Evolutionary conservation across 1,284 basidiomycete genomes (phyloP).

Genomic region (Malassezia sp.): DNA sequence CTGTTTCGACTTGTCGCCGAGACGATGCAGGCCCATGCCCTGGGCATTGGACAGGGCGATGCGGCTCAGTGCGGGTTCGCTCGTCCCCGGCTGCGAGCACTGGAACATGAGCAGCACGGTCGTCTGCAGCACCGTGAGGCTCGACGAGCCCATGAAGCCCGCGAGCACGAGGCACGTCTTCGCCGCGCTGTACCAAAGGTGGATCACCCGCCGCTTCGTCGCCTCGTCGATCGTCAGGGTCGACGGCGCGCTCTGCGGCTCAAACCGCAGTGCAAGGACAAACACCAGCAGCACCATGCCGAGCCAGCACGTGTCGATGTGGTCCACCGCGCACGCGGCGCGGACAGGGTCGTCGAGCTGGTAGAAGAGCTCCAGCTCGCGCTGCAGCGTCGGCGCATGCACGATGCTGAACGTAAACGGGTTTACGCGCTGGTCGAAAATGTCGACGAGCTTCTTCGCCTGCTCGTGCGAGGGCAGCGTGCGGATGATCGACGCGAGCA

Average conservation of each 20-base stretch:
- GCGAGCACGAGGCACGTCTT: constrained; percentile 33
- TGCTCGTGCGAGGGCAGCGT: constrained; percentile 29
- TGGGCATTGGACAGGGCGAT: constrained; percentile 40
- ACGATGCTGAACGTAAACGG: constrained; percentile 30
- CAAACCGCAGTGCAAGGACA: constrained; percentile 35
- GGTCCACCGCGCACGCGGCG: constrained; percentile 34
- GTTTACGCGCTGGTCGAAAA: constrained; percentile 28
- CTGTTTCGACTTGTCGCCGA: constrained; percentile 33
- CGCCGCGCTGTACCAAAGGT: constrained; percentile 35
- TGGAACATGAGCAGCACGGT: constrained; percentile 28
- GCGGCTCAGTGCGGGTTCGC: constrained; percentile 19
- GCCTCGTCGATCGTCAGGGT: background rate
- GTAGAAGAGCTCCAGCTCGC: constrained; percentile 35
- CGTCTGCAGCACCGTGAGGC: constrained; percentile 33
- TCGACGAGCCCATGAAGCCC: constrained; percentile 26
- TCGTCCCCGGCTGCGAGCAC: constrained; percentile 17
- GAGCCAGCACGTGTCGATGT: constrained; percentile 39
- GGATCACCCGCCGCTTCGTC: constrained; percentile 6
- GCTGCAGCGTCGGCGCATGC: constrained; percentile 27
- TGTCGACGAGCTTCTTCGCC: constrained; percentile 30
- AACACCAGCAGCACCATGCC: constrained; percentile 32
- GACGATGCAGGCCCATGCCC: constrained; percentile 37
- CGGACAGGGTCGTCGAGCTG: constrained; percentile 27
- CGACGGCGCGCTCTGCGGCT: too few species aligned
- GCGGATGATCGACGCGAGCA: constrained; percentile 32